A percentile compares a stretch with the other conserved stretches of the same genome.
phyloP scores from a whole-genome alignment of 2,329 filamentous ascomycete genomes.

The Neophaeococcomyces aloes region DNA sequence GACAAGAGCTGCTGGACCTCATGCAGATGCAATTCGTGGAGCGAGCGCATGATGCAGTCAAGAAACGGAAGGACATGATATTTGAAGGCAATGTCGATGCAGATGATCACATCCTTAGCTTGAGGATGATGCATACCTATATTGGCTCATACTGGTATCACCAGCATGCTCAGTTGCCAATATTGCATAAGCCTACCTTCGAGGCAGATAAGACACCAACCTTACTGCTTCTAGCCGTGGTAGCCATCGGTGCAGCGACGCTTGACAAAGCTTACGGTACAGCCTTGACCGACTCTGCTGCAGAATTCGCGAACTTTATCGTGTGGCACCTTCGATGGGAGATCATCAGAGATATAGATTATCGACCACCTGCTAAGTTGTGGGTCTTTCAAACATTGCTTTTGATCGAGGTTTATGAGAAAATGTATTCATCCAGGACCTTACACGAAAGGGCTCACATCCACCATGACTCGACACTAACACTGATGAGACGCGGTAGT shows the following conservation, averaged over 20 bases:
- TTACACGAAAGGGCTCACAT: slow-evolving; percentile 93
- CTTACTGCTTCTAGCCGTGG: slow-evolving; percentile 73
- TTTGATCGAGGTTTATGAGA: slow-evolving; percentile 86
- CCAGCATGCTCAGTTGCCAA: slow-evolving; percentile 88
- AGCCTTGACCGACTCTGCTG: slow-evolving; percentile 63
- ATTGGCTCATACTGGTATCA: slow-evolving; percentile 90
- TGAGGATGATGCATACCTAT: slow-evolving; percentile 92
- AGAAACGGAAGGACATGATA: slow-evolving; percentile 64
- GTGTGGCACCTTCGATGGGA: slow-evolving; percentile 93
- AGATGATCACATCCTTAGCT: slow-evolving; percentile 57
- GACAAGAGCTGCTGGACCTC: slow-evolving; percentile 69
- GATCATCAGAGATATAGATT: slow-evolving; percentile 84
- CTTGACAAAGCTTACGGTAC: slow-evolving; percentile 71
- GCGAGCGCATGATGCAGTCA: slow-evolving; percentile 60
- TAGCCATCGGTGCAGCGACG: slow-evolving; percentile 84
- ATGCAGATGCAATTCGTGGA: slow-evolving; percentile 76
- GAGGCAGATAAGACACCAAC: slow-evolving; percentile 77
- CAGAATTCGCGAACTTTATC: slow-evolving; percentile 76
- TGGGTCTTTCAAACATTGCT: slow-evolving; percentile 93
- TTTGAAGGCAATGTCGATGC: slow-evolving; percentile 65
- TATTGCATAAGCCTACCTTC: slow-evolving; percentile 90
- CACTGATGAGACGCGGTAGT: slow-evolving; percentile 84
- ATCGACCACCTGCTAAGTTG: slow-evolving; percentile 80
- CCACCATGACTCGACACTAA: slow-evolving; percentile 90
- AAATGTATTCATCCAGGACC: slow-evolving; percentile 89